A percentile compares a stretch with the other conserved stretches of the same genome.
Evolutionary conservation across 2,329 filamentous ascomycete species (phyloP).

Genomic region (Fusarium paranaense): DNA sequence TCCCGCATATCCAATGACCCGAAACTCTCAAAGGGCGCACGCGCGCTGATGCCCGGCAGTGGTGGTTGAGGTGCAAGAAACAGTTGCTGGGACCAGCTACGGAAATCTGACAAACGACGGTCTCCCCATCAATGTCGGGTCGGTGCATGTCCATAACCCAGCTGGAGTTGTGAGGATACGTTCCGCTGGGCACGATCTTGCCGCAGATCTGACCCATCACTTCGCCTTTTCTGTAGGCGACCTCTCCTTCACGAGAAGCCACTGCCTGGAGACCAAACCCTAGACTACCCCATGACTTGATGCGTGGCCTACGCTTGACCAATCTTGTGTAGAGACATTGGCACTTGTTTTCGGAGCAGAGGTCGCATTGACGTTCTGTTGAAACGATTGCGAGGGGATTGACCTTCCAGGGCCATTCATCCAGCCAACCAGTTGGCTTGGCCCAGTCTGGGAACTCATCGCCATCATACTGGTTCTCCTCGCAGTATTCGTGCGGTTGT

Average conservation of each 20-base stretch:
- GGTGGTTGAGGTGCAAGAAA: neutral
- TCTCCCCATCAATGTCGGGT: neutral
- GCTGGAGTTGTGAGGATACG: conserved; percentile 1
- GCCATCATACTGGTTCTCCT: neutral
- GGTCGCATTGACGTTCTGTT: neutral
- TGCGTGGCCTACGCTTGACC: neutral
- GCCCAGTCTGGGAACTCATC: neutral
- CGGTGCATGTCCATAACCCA: conserved; percentile 1
- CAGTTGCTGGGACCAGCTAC: neutral
- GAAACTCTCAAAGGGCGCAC: neutral
- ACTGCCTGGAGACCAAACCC: conserved; percentile 2
- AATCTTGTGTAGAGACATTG: neutral
- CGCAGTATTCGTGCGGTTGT: neutral
- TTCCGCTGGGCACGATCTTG: neutral
- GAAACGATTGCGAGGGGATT: neutral
- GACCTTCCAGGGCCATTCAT: neutral
- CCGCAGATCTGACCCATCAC: neutral
- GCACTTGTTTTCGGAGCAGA: neutral
- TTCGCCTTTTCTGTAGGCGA: neutral
- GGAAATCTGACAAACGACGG: neutral
- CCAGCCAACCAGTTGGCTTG: neutral
- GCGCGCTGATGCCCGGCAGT: neutral
- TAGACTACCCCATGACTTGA: neutral
- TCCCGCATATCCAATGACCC: neutral
- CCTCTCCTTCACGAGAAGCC: neutral